A percentile compares a stretch with the other conserved stretches of the same genome.
Conservation (phyloP, 1,284 basidiomycete species). For the Singerocomus inundabilis region DNA sequence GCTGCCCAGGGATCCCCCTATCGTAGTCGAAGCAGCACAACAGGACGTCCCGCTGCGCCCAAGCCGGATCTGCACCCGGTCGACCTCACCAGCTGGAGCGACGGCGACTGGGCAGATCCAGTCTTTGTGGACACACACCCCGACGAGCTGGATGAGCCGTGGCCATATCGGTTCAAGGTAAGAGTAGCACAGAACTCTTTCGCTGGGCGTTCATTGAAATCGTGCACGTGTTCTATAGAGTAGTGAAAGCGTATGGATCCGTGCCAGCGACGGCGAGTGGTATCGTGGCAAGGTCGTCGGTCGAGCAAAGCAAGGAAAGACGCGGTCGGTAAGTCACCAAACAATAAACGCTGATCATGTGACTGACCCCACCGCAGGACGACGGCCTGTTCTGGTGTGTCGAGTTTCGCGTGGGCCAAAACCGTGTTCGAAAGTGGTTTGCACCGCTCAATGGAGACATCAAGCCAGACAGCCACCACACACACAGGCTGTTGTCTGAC, state of each 20-base stretch:
- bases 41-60: background rate
- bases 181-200: background rate
- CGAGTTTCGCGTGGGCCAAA: constrained; percentile 37
- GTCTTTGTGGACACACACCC: constrained; percentile 35
- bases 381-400: constrained; percentile 54
- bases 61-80: constrained; percentile 18
- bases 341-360: too few relatives aligned
- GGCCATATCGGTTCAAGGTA: constrained; percentile 54
- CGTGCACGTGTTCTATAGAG: too few relatives aligned
- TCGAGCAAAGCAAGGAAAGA: constrained; percentile 42
- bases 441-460: constrained; percentile 62
- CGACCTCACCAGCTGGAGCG: constrained; percentile 29
- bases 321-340: constrained; percentile 49
- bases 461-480: constrained; percentile 51
- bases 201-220: too few relatives aligned
- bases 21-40: background rate
- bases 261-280: constrained; percentile 49
- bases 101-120: constrained; percentile 20
- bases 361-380: constrained; percentile 38
- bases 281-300: constrained; percentile 46
- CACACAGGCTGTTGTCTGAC: constrained; percentile 41
- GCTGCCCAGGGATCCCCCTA: background rate
- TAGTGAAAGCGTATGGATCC: constrained; percentile 53
- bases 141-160: constrained; percentile 51
- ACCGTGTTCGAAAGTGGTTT: constrained; percentile 48